These are phyloP conservation scores for Boletales sp. DNA, from an alignment of 768 basidiomycete species.

Conservation along the genomic window DNA sequence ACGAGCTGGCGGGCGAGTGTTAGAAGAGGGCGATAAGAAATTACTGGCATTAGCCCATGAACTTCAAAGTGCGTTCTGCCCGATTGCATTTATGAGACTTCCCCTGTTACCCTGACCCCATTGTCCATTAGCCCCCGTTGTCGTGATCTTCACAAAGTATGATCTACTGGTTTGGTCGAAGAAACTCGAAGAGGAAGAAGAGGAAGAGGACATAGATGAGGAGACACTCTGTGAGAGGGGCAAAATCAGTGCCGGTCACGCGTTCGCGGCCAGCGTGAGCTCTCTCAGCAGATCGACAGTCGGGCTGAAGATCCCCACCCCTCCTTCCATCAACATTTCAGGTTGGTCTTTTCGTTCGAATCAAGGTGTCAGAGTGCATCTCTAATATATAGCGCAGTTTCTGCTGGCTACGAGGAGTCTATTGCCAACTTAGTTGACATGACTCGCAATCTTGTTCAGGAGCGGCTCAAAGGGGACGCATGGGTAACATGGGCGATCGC, in stretches of 20 bases:
- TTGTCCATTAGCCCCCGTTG: not conserved
- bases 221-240: not conserved
- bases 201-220: not conserved
- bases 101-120: too few species aligned
- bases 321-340: not conserved
- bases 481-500: slow-evolving; percentile 8
- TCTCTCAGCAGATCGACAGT: not conserved
- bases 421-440: not conserved
- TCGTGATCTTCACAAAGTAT: slow-evolving; percentile 8
- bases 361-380: too few species aligned
- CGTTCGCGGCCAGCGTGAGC: not conserved
- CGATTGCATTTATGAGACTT: not conserved
- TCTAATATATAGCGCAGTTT: not conserved
- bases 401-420: not conserved
- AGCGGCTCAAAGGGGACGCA: slow-evolving; percentile 5
- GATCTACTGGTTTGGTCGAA: slow-evolving; percentile 4
- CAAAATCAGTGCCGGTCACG: not conserved
- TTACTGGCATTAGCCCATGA: slow-evolving; percentile 1
- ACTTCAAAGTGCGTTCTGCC: not conserved
- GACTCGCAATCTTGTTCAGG: not conserved
- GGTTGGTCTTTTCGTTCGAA: not conserved
- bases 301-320: not conserved
- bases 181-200: not conserved
- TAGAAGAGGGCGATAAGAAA: slow-evolving; percentile 6
- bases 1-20: slow-evolving; percentile 3